phyloP scores from a whole-genome alignment of 441 rosid species.

The Arabidopsis hybrid region DNA sequence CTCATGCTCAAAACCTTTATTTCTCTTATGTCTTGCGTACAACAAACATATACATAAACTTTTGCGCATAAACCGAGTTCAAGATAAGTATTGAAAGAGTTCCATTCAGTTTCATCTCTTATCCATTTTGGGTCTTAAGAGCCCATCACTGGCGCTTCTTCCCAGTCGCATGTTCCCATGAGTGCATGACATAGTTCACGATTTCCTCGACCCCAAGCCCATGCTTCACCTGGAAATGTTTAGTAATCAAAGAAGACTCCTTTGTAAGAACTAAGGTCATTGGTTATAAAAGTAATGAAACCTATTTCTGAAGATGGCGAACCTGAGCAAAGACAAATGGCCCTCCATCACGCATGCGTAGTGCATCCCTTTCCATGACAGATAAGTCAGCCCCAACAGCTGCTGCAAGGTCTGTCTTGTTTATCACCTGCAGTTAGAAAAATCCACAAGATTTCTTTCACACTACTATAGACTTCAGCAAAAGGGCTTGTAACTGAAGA shows the following conservation, averaged over 20 bases:
- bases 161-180: slow-evolving; percentile 87
- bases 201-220: slow-evolving; percentile 83
- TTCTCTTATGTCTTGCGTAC: slow-evolving; percentile 24
- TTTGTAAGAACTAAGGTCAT: slow-evolving; percentile 20
- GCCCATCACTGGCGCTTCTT: slow-evolving; percentile 62
- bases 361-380: slow-evolving; percentile 91
- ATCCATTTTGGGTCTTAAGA: slow-evolving; percentile 9
- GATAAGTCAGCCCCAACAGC: slow-evolving; percentile 89
- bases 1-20: slow-evolving; percentile 20
- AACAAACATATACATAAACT: slow-evolving; percentile 36
- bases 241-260: slow-evolving; percentile 3
- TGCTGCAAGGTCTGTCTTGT: slow-evolving; percentile 92
- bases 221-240: slow-evolving; percentile 69
- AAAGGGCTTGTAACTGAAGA: slow-evolving; percentile 13
- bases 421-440: slow-evolving; percentile 68
- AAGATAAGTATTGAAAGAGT: slow-evolving; percentile 18
- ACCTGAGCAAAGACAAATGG: slow-evolving; percentile 98
- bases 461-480: slow-evolving; percentile 19
- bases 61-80: slow-evolving; percentile 5
- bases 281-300: slow-evolving; percentile 3
- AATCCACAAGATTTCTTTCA: slow-evolving; percentile 19
- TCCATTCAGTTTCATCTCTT: background rate
- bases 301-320: slow-evolving; percentile 15
- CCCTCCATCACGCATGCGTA: slow-evolving; percentile 97
- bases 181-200: slow-evolving; percentile 69